phyloP scores from a whole-genome alignment of 2,329 filamentous ascomycete species.

The Apiospora arundinis region DNA sequence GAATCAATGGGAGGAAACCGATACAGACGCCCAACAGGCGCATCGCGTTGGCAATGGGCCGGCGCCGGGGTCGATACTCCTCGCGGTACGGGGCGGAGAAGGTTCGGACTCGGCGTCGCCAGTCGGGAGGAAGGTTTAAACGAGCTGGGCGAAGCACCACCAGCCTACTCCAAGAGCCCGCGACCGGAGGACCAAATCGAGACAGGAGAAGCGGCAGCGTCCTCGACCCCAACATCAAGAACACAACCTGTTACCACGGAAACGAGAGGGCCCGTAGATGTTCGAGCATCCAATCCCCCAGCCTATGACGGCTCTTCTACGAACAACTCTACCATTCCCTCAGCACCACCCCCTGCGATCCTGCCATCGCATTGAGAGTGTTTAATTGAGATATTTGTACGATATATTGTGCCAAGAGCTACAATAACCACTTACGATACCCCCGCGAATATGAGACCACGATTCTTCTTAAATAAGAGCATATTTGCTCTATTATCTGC shows the following conservation, averaged over 20 bases:
- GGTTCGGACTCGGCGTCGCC: constrained; percentile 27
- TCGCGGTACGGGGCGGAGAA: constrained; percentile 21
- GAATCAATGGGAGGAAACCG: constrained; percentile 30
- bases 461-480: background rate
- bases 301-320: background rate
- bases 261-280: background rate
- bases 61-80: constrained; percentile 18
- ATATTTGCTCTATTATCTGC: background rate
- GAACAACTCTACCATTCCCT: background rate
- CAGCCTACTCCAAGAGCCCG: constrained; percentile 36
- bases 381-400: background rate
- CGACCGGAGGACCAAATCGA: constrained; percentile 28
- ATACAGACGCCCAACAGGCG: constrained; percentile 25
- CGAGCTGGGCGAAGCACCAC: constrained; percentile 42
- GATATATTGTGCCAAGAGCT: background rate
- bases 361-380: constrained; percentile 2
- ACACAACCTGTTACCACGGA: background rate
- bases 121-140: constrained; percentile 41
- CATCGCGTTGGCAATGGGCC: constrained; percentile 25
- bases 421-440: background rate
- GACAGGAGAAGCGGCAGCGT: background rate
- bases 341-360: constrained; percentile 9
- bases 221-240: background rate
- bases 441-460: background rate
- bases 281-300: background rate